These are phyloP conservation scores for Pseudomassariella vexata DNA, from an alignment of 2,329 filamentous ascomycete genomes.

Conservation along the genomic window DNA sequence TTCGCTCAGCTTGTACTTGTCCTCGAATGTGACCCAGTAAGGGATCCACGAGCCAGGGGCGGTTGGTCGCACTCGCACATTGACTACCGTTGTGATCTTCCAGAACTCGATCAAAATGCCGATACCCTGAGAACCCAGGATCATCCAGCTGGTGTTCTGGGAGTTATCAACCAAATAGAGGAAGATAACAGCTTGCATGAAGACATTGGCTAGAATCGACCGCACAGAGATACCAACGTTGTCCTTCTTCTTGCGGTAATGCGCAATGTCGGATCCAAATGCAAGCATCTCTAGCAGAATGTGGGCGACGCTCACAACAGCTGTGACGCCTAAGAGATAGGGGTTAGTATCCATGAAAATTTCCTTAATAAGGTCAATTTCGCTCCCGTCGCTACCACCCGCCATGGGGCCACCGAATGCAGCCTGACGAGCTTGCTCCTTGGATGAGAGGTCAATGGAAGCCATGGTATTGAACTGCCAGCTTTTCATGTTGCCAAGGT, in stretches of 20 bases:
- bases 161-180: conserved; percentile 96
- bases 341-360: conserved; percentile 91
- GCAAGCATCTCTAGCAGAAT: conserved; percentile 94
- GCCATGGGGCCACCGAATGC: conserved; percentile 67
- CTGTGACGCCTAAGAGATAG: conserved; percentile 80
- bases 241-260: conserved; percentile 99
- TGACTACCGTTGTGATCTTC: conserved; percentile 95
- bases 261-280: conserved; percentile 94
- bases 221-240: conserved; percentile 94
- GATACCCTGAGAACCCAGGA: conserved; percentile 84
- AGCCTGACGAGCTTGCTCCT: conserved; percentile 72
- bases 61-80: conserved; percentile 73
- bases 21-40: conserved; percentile 79
- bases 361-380: conserved; percentile 97
- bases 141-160: conserved; percentile 98
- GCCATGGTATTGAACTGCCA: conserved; percentile 90
- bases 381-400: conserved; percentile 79
- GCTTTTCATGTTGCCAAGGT: conserved; percentile 72
- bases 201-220: conserved; percentile 92
- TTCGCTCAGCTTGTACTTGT: conserved; percentile 93
- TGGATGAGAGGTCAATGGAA: conserved; percentile 80
- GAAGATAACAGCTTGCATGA: conserved; percentile 96
- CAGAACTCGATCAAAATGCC: conserved; percentile 68
- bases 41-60: conserved; percentile 66
- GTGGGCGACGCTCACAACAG: conserved; percentile 79